phyloP scores from a whole-genome alignment of 306 rosid genomes.

The Lathyrus sativus region DNA sequence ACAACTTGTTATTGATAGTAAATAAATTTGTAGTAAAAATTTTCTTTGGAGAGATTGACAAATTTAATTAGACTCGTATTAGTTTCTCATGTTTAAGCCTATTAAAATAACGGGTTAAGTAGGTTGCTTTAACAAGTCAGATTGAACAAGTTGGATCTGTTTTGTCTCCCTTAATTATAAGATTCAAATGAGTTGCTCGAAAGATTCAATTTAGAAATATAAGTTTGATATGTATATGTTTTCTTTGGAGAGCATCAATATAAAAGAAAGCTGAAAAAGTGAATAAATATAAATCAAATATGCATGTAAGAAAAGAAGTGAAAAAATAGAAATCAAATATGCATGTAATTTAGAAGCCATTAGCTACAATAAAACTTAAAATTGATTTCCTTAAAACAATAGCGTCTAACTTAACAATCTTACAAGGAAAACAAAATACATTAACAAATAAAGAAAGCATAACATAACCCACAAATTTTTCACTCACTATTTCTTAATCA shows the following conservation, averaged over 20 bases:
- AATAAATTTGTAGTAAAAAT: too few species aligned
- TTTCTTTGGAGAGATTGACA: too few species aligned
- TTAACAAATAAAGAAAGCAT: background rate
- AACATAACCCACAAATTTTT: conserved; percentile 7
- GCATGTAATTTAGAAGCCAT: background rate
- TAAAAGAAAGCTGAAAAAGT: background rate
- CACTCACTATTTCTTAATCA: conserved; percentile 8
- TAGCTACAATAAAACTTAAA: conserved; percentile 2
- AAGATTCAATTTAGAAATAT: background rate
- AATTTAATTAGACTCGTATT: too few species aligned
- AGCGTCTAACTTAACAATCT: background rate
- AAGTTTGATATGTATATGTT: too few species aligned
- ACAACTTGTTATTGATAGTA: too few species aligned
- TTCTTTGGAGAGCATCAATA: background rate
- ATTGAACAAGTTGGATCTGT: too few species aligned
- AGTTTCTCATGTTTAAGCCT: background rate
- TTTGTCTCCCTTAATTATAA: too few species aligned
- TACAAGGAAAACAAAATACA: conserved; percentile 27
- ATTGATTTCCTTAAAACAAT: conserved; percentile 5
- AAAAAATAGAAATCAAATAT: background rate
- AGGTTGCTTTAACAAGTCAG: too few species aligned
- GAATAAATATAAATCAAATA: background rate
- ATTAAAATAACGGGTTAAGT: too few species aligned
- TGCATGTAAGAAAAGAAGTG: background rate
- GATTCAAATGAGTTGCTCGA: too few species aligned